Conservation (phyloP, 768 basidiomycete genomes). For the Termitomyces sp. region DNA sequence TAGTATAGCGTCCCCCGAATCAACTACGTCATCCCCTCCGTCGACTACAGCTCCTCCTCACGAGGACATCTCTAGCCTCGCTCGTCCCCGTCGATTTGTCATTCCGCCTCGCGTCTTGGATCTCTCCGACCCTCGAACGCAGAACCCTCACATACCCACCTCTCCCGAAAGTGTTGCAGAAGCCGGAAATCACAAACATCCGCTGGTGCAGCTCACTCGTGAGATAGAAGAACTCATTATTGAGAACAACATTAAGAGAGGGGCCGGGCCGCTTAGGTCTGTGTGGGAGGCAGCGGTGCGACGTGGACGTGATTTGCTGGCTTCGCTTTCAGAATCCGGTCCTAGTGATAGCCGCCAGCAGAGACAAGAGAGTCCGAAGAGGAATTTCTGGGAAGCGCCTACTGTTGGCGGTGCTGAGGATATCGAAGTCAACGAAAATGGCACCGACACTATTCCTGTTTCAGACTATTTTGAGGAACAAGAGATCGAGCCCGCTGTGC, state of each 20-base stretch:
- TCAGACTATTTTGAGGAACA: not conserved
- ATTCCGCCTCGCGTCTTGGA: slow-evolving; percentile 10
- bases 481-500: not conserved
- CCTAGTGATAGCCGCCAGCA: not conserved
- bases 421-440: not conserved
- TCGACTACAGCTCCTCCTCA: slow-evolving; percentile 16
- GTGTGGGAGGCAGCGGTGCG: slow-evolving; percentile 47
- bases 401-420: not conserved
- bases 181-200: slow-evolving; percentile 15
- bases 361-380: not conserved
- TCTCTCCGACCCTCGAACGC: slow-evolving; percentile 6
- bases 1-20: slow-evolving; percentile 36
- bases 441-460: not conserved
- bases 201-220: slow-evolving; percentile 35
- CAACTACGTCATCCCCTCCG: slow-evolving; percentile 11
- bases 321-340: not conserved
- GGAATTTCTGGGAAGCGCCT: slow-evolving; percentile 6
- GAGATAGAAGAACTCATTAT: slow-evolving; percentile 69
- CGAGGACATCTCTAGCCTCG: slow-evolving; percentile 31
- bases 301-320: slow-evolving; percentile 10
- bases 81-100: slow-evolving; percentile 32
- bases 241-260: slow-evolving; percentile 55
- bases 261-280: slow-evolving; percentile 55
- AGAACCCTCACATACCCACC: not conserved
- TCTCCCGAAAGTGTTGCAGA: not conserved